A percentile compares a stretch with the other conserved stretches of the same genome.
phyloP scores from a whole-genome alignment of 2,329 filamentous ascomycete genomes.

The Aphanoascus verrucosus region DNA sequence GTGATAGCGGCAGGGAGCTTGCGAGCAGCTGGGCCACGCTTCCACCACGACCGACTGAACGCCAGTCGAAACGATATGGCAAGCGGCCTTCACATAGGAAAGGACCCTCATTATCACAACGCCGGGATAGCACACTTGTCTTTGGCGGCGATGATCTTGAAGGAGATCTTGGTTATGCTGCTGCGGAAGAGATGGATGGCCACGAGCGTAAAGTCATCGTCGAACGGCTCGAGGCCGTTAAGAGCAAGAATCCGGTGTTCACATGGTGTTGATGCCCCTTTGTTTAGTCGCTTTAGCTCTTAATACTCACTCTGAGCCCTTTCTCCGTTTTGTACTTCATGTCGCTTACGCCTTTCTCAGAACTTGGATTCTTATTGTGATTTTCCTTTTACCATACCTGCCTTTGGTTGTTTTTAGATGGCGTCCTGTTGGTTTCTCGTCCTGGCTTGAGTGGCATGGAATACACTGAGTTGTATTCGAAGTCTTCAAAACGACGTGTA shows the following conservation, averaged over 20 bases:
- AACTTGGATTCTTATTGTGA: neutral
- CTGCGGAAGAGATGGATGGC: constrained; percentile 86
- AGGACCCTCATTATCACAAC: constrained; percentile 33
- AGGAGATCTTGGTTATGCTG: constrained; percentile 87
- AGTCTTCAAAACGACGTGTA: neutral
- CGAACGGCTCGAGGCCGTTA: constrained; percentile 88
- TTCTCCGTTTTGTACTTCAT: neutral
- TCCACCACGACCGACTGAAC: constrained; percentile 26
- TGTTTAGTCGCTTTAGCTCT: neutral
- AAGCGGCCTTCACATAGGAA: constrained; percentile 18
- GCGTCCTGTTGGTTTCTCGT: neutral
- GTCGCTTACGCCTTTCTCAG: neutral
- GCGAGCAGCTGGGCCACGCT: constrained; percentile 30
- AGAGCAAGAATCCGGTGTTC: constrained; percentile 90
- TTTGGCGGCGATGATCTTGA: constrained; percentile 67
- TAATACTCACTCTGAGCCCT: neutral
- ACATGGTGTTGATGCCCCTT: constrained; percentile 66
- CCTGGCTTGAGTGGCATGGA: neutral
- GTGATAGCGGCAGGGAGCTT: constrained; percentile 26
- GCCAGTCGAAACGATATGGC: constrained; percentile 18
- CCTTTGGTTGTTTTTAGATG: neutral
- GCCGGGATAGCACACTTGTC: constrained; percentile 33
- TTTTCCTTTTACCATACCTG: neutral
- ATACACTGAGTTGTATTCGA: neutral
- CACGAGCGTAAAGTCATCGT: constrained; percentile 91